Evolutionary conservation across 768 basidiomycete species (phyloP).

Genomic region (Coprinellus micaceus): DNA sequence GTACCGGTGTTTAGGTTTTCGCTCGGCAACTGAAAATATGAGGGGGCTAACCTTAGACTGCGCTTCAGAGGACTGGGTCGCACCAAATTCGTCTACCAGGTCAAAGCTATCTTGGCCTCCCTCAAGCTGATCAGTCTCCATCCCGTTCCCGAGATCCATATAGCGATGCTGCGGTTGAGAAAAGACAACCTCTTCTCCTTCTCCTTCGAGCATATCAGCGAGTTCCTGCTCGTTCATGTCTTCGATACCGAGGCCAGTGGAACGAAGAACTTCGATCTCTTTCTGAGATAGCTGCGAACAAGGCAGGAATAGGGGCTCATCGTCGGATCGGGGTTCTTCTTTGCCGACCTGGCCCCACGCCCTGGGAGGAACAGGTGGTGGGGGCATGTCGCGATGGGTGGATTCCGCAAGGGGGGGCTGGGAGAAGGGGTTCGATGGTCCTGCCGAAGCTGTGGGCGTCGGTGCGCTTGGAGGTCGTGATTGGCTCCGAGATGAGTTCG

Average conservation of each 20-base stretch:
- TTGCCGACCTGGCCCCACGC: slow-evolving; percentile 1
- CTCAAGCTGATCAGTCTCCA: slow-evolving; percentile 19
- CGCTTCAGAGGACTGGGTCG: slow-evolving; percentile 35
- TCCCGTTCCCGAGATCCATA: slow-evolving; percentile 5
- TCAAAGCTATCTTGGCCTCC: slow-evolving; percentile 29
- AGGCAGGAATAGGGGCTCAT: slow-evolving; percentile 45
- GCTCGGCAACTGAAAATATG: background rate
- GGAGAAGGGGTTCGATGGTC: slow-evolving; percentile 29
- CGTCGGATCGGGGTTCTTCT: slow-evolving; percentile 16
- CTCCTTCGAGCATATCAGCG: slow-evolving; percentile 54
- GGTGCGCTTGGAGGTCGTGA: slow-evolving; percentile 8
- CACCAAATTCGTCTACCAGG: slow-evolving; percentile 35
- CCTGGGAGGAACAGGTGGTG: slow-evolving; percentile 7
- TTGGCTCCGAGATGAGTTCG: slow-evolving; percentile 8
- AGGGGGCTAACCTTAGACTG: slow-evolving; percentile 24
- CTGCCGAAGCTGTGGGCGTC: slow-evolving; percentile 19
- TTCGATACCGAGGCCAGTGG: slow-evolving; percentile 65
- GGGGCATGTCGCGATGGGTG: slow-evolving; percentile 13
- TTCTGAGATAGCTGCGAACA: slow-evolving; percentile 60
- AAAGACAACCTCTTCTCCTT: slow-evolving; percentile 53
- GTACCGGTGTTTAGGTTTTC: background rate
- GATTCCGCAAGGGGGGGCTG: slow-evolving; percentile 14
- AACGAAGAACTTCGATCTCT: slow-evolving; percentile 49
- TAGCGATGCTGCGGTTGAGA: slow-evolving; percentile 29
- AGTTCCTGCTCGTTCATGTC: slow-evolving; percentile 62